Percentiles rank a stretch among this genome's conserved stretches.
phyloP scores from a whole-genome alignment of 2,329 filamentous ascomycete species.

The Pseudohalonectria lignicola region DNA sequence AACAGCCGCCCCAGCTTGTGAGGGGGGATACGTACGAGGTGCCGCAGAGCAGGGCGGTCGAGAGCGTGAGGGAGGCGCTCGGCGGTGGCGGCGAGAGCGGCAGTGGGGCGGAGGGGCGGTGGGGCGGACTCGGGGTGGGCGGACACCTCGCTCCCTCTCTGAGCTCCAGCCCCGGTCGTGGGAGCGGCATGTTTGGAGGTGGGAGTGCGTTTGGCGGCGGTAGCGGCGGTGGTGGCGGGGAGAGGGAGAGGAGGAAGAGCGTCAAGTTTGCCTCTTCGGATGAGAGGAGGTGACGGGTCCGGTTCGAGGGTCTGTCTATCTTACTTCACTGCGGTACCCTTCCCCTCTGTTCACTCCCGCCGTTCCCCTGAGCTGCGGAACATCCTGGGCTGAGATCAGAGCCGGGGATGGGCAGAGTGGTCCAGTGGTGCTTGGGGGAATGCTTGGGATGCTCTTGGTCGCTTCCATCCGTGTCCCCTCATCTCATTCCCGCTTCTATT shows the following conservation, averaged over 20 bases:
- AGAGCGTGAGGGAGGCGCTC: slow-evolving; percentile 44
- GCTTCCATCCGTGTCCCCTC: too few relatives aligned
- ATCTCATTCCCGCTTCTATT: too few relatives aligned
- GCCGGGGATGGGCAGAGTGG: too few relatives aligned
- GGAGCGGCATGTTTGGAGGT: slow-evolving; percentile 12
- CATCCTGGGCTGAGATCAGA: too few relatives aligned
- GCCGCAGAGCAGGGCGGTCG: slow-evolving; percentile 48
- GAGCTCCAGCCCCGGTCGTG: slow-evolving; percentile 37
- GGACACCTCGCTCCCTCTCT: slow-evolving; percentile 23
- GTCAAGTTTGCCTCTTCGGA: slow-evolving; percentile 48
- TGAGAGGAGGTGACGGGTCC: too few relatives aligned
- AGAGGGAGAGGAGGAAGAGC: slow-evolving; percentile 49
- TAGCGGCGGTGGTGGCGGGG: slow-evolving; percentile 8
- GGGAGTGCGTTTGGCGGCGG: neutral
- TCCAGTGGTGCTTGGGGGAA: too few relatives aligned
- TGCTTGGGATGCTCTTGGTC: too few relatives aligned
- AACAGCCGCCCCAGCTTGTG: slow-evolving; percentile 17
- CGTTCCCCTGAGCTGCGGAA: too few relatives aligned
- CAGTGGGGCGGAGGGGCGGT: neutral
- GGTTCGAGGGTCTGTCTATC: too few relatives aligned
- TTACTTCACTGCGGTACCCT: too few relatives aligned
- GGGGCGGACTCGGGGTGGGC: slow-evolving; percentile 4
- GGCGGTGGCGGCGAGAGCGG: slow-evolving; percentile 15
- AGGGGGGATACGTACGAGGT: slow-evolving; percentile 42
- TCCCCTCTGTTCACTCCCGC: too few relatives aligned